A percentile compares a stretch with the other conserved stretches of the same genome.
These are phyloP conservation scores for Sesbania bispinosa DNA, from an alignment of 306 rosid species.

Conservation along the genomic window DNA sequence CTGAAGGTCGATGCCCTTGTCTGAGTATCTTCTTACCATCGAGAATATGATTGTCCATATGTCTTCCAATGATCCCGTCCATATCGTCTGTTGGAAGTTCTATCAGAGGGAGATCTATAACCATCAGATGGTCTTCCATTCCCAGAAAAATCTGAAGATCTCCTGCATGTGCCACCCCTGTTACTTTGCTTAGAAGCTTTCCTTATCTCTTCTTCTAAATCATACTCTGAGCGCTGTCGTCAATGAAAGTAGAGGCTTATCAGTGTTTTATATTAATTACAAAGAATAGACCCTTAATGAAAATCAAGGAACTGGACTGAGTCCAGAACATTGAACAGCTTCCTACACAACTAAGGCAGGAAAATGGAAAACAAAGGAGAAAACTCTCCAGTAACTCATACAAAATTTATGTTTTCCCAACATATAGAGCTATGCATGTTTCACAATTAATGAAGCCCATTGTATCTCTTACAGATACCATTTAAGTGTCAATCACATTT, in stretches of 20 bases:
- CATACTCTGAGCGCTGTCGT: constrained; percentile 73
- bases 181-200: constrained; percentile 47
- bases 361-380: constrained; percentile 17
- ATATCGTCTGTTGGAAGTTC: constrained; percentile 33
- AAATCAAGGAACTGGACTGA: constrained; percentile 17
- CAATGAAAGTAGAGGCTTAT: constrained; percentile 7
- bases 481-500: background rate
- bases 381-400: constrained; percentile 5
- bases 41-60: constrained; percentile 37
- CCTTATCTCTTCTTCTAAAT: constrained; percentile 77
- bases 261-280: constrained; percentile 19
- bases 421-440: background rate
- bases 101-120: constrained; percentile 45
- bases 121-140: constrained; percentile 41
- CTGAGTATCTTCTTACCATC: constrained; percentile 29
- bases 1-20: background rate
- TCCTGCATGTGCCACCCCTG: constrained; percentile 49
- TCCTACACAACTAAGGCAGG: background rate
- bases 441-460: background rate
- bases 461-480: constrained; percentile 2
- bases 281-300: constrained; percentile 12
- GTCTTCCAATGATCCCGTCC: constrained; percentile 42
- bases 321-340: background rate
- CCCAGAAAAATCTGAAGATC: constrained; percentile 45
- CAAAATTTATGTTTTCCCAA: background rate